Evolutionary conservation across 1,284 basidiomycete species (phyloP).

Genomic region (Boletus austroedulis): DNA sequence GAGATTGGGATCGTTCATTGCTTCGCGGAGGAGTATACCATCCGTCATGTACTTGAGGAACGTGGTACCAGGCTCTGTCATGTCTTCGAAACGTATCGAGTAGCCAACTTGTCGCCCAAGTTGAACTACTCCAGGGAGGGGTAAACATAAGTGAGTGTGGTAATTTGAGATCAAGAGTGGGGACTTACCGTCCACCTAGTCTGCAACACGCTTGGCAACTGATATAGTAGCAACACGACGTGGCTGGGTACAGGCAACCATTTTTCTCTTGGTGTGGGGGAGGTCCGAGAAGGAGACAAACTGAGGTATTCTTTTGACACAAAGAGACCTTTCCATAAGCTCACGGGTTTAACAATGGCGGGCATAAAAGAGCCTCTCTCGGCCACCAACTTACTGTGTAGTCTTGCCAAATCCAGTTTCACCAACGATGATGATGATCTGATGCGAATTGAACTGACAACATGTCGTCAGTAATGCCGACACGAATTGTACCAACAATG

Average conservation of each 20-base stretch:
- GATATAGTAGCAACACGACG: constrained; percentile 97
- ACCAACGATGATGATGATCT: constrained; percentile 92
- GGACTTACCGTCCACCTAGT: constrained; percentile 90
- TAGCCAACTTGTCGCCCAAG: constrained; percentile 96
- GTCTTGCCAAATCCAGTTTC: constrained; percentile 99
- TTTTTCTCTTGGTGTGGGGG: constrained; percentile 82
- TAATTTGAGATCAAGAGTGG: neutral
- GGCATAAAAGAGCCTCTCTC: constrained; percentile 20
- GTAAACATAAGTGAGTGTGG: constrained; percentile 6
- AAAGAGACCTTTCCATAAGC: constrained; percentile 29
- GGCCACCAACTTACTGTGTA: constrained; percentile 69
- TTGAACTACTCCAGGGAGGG: constrained; percentile 52
- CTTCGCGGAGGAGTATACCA: constrained; percentile 96
- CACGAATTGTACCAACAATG: constrained; percentile 38
- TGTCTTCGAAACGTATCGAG: constrained; percentile 98
- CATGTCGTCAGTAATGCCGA: constrained; percentile 11
- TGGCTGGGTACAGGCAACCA: constrained; percentile 97
- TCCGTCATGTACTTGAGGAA: constrained; percentile 99
- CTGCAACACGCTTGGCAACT: constrained; percentile 97
- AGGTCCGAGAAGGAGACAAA: constrained; percentile 94
- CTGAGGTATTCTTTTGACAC: constrained; percentile 75
- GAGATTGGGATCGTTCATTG: constrained; percentile 93
- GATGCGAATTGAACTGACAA: constrained; percentile 76
- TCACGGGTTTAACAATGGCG: constrained; percentile 22
- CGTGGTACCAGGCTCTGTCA: constrained; percentile 88